Evolutionary conservation across 495 filamentous ascomycete genomes (phyloP), one percentile per base, ranked within the genome.

Genomic region (Talaromyces stipitatus): DNA sequence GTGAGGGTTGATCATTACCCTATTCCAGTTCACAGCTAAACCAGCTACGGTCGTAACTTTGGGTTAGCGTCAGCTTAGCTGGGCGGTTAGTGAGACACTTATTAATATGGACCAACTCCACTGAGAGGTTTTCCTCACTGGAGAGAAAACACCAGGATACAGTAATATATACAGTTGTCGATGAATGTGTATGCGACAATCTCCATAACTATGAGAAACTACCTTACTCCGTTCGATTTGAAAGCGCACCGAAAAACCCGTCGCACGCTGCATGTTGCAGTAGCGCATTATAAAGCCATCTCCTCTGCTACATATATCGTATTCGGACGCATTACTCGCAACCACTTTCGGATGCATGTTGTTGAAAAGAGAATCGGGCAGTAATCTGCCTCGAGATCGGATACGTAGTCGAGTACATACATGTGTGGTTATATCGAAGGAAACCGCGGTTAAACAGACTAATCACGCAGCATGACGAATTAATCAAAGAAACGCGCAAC

Each of bases 161-260:
- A 41, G n/a, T 18, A 41, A n/a, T 41, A 16, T 18, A 18, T 41
- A 16, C 36, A 10, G n/a, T n/a, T n/a, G n/a, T n/a, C n/a, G n/a
- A n/a, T n/a, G n/a, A n/a, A n/a, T n/a, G n/a, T n/a, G n/a, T n/a
- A n/a, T n/a, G n/a, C n/a, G n/a, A n/a, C n/a, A n/a, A n/a, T n/a
- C n/a, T n/a, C n/a, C n/a, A n/a, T n/a, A n/a, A 41, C 36, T 38
- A 14, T 38, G n/a, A 38, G 14, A 38, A 16, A 38, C n/a, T 16
- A 5, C 14, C 23, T 26, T 48, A 26, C 12, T 23, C 8, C 26
- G 48, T 51, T 14, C 48, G 27, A 30, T 51, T 51, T 16, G 8
- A 30, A 51, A 51, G 27, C 27, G 48, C 48, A 51, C 48, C 48
- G 48, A 51, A 20, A 16, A 51, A 51, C 27, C 24, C 47, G 47